These are phyloP conservation scores for Ambrosia hybrid DNA, from an alignment of 140 eudicot species.

Conservation along the genomic window DNA sequence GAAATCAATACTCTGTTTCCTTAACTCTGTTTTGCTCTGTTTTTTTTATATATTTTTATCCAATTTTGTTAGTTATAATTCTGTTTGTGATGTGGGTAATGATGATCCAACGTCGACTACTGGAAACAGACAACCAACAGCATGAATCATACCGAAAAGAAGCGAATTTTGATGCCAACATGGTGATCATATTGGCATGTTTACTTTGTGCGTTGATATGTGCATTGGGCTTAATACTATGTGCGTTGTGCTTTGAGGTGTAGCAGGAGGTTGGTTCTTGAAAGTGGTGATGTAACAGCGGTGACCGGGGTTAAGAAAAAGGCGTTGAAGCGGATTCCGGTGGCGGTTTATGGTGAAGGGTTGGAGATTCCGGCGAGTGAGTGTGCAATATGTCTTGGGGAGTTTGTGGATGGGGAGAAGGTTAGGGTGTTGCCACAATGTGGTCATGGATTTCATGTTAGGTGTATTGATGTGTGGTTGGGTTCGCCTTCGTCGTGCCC, in stretches of 20 bases:
- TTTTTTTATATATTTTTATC: too few species aligned
- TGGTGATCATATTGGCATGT: conserved; percentile 71
- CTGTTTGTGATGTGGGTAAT: not conserved
- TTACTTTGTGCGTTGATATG: conserved; percentile 60
- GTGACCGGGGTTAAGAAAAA: conserved; percentile 50
- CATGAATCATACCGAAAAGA: conserved; percentile 27
- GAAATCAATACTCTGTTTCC: too few species aligned
- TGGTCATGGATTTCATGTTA: conserved; percentile 66
- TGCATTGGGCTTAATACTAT: conserved; percentile 61
- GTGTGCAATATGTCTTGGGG: conserved; percentile 72
- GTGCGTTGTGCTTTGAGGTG: conserved; percentile 64
- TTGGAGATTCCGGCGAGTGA: conserved; percentile 46
- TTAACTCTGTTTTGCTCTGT: too few species aligned
- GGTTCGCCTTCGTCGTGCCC: conserved; percentile 73
- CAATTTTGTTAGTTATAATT: not conserved
- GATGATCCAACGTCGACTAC: conserved; percentile 45
- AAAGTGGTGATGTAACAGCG: conserved; percentile 20
- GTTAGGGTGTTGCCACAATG: conserved; percentile 67
- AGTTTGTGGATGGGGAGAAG: conserved; percentile 74
- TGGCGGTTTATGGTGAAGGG: conserved; percentile 47
- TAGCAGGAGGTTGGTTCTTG: conserved; percentile 32
- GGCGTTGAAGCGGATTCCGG: conserved; percentile 51
- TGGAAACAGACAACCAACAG: conserved; percentile 14
- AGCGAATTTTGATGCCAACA: conserved; percentile 64
- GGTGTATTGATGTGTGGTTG: conserved; percentile 71